Base-by-base conservation (phyloP, 208 protist species). In the Leishmania tarentolae region DNA sequence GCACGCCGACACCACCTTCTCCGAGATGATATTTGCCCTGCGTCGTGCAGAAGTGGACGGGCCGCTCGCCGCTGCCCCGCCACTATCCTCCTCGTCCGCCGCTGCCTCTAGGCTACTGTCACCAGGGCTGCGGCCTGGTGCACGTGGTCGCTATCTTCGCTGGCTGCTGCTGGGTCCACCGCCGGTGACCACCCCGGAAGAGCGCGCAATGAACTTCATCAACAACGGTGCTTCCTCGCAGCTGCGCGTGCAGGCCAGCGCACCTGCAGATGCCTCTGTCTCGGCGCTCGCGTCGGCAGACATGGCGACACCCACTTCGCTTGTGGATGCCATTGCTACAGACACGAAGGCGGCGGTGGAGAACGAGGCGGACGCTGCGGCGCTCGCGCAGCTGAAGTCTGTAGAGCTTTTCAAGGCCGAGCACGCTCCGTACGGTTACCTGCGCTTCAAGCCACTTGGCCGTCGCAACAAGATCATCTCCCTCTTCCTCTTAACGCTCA, bases 21-120 rank as follows among this genome's bases (percentile, higher is more conserved):
- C 88, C 3, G 93, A 97, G 71, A 86, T 94, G 70, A 88, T 97
- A 59, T 95, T 97, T 68, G 92, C 90, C 15, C 85, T 97, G 35
- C 81, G 85, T 7, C 87, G 91, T 24, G 84, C 85, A 5, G 61
- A 65, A 35, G 46, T 94, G 2, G 75, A 81, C 59, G 82, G 82
- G 7, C 82, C 85, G 28, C 59, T 78, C 21, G 76, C 73, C 59
- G 53, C 77, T 46, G 75, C 78, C 11, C 83, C 79, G 17, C 73
- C 53, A 6, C 63, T 86, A 3, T 31, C 78, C 28, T 79, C 80
- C 1, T 79, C 76, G 37, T 71, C 84, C 40, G 44, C 69, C 24
- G 44, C 69, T 0, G 69, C 44, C 11, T 52, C 69, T 53, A 44
- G 69, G 42, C 72, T 71, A 65, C 74, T 50, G 31, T n/a, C 40